A percentile compares a stretch with the other conserved stretches of the same genome.
phyloP scores from a whole-genome alignment of 73 alveolate species.

The Durusdinium trenchii region DNA sequence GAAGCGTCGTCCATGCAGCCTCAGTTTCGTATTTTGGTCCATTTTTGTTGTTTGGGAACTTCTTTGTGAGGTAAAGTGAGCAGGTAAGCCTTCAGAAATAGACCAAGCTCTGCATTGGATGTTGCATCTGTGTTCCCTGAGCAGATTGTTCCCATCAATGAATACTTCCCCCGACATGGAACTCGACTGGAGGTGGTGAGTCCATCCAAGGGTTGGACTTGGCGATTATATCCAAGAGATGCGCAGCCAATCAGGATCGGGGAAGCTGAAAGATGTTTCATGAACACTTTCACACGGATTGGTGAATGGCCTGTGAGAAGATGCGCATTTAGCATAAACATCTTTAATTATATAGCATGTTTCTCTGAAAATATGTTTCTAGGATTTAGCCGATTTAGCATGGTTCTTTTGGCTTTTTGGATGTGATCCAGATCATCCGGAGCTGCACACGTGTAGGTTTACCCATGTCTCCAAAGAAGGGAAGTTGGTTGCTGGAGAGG shows the following conservation, averaged over 20 bases:
- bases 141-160: not conserved
- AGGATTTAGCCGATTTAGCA: not conserved
- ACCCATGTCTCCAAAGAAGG: conserved; percentile 92
- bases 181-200: conserved; percentile 37
- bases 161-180: not conserved
- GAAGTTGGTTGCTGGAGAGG: conserved; percentile 17
- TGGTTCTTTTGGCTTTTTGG: not conserved
- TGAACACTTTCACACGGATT: not conserved
- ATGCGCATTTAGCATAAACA: not conserved
- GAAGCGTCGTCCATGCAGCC: not conserved
- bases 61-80: not conserved
- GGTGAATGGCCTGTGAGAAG: not conserved
- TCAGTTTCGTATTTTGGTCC: not conserved
- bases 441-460: not conserved
- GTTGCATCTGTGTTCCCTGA: not conserved
- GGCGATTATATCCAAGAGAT: conserved; percentile 90
- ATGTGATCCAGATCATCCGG: not conserved
- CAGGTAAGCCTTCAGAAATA: not conserved
- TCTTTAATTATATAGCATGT: not conserved
- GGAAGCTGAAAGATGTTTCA: not conserved
- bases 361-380: not conserved
- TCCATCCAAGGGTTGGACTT: conserved; percentile 53
- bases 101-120: not conserved
- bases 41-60: not conserved
- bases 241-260: conserved; percentile 56